These are phyloP conservation scores for Terfezia claveryi DNA, from an alignment of 495 filamentous ascomycete genomes.

Conservation along the genomic window DNA sequence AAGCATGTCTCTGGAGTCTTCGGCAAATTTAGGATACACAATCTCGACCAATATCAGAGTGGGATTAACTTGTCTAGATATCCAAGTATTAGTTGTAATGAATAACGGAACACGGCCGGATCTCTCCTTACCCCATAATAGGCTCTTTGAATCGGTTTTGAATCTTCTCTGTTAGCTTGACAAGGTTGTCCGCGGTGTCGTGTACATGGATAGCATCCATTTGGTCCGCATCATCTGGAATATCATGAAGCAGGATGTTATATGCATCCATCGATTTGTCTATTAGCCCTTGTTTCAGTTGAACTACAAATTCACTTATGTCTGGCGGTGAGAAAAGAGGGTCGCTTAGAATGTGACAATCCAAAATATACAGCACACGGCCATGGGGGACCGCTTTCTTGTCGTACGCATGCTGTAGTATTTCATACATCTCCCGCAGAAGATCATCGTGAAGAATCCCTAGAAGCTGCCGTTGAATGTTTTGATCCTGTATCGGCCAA, in stretches of 20 bases:
- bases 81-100: constrained; percentile 1
- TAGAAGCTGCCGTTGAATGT: constrained; percentile 51
- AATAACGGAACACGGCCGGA: neutral
- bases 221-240: constrained; percentile 50
- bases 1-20: constrained; percentile 66
- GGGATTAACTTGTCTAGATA: constrained; percentile 38
- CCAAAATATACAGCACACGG: constrained; percentile 59
- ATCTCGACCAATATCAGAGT: constrained; percentile 58
- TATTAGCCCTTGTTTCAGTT: constrained; percentile 49
- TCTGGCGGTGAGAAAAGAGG: constrained; percentile 51
- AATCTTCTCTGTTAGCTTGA: constrained; percentile 61
- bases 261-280: constrained; percentile 51
- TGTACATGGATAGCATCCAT: constrained; percentile 80
- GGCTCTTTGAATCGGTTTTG: constrained; percentile 47
- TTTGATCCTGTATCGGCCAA: constrained; percentile 68
- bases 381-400: constrained; percentile 59
- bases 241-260: constrained; percentile 29
- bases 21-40: constrained; percentile 70
- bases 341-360: constrained; percentile 63
- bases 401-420: constrained; percentile 73
- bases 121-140: constrained; percentile 47
- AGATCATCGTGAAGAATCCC: constrained; percentile 58
- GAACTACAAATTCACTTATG: constrained; percentile 39
- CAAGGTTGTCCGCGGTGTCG: constrained; percentile 63
- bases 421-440: constrained; percentile 67